A percentile compares a stretch with the other conserved stretches of the same genome.
phyloP scores from a whole-genome alignment of 305 asterid genomes.

The Plantago rigida region DNA sequence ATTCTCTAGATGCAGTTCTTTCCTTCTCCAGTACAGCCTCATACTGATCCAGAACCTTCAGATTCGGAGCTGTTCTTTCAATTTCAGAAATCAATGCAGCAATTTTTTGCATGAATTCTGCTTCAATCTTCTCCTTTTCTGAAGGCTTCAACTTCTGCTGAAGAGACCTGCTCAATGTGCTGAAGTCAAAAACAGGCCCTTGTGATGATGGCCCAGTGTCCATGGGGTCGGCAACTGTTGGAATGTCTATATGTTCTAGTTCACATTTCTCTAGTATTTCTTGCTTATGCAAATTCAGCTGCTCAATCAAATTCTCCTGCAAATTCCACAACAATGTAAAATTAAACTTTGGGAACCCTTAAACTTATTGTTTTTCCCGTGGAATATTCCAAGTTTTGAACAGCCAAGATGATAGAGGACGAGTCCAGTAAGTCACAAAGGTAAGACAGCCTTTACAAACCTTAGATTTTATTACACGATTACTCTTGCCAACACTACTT shows the following conservation, averaged over 20 bases:
- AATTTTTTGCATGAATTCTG: slow-evolving; percentile 70
- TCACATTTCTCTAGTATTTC: slow-evolving; percentile 91
- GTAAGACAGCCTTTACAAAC: slow-evolving; percentile 33
- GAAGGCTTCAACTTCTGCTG: slow-evolving; percentile 66
- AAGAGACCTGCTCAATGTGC: slow-evolving; percentile 57
- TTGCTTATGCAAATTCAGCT: slow-evolving; percentile 58
- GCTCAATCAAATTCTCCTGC: slow-evolving; percentile 85
- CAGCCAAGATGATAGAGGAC: slow-evolving; percentile 20
- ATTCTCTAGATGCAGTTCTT: slow-evolving; percentile 63
- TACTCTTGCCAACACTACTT: slow-evolving; percentile 75
- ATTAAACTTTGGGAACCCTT: background rate
- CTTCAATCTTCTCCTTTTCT: slow-evolving; percentile 82
- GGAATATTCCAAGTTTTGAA: slow-evolving; percentile 6
- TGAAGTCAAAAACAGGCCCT: slow-evolving; percentile 67
- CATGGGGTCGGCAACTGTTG: slow-evolving; percentile 74
- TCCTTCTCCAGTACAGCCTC: slow-evolving; percentile 80
- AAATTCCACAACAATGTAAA: slow-evolving; percentile 24
- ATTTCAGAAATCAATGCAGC: slow-evolving; percentile 60
- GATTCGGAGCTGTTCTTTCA: slow-evolving; percentile 87
- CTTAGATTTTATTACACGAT: slow-evolving; percentile 84
- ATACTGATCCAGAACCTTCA: slow-evolving; percentile 88
- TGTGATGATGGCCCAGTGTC: slow-evolving; percentile 46
- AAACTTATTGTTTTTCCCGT: slow-evolving; percentile 10
- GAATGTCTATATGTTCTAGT: slow-evolving; percentile 68
- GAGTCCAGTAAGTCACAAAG: slow-evolving; percentile 14